Evolutionary conservation across 2,329 filamentous ascomycete genomes (phyloP).

Genomic region (Penicillium palitans): DNA sequence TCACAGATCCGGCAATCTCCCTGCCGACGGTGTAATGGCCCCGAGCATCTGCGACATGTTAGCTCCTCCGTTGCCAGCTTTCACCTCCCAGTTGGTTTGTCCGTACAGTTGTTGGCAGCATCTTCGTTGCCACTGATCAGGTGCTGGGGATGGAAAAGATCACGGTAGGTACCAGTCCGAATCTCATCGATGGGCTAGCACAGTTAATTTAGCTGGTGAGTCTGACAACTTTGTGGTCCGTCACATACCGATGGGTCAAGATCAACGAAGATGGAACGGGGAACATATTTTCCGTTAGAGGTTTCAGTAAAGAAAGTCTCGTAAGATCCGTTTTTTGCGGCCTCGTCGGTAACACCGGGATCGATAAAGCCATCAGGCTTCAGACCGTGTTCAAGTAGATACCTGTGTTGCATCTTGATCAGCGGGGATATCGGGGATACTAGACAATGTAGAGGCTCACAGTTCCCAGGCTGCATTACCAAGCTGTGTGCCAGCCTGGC

Average conservation of each 20-base stretch:
- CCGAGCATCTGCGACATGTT: constrained; percentile 56
- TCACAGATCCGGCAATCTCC: constrained; percentile 63
- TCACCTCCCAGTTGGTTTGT: neutral
- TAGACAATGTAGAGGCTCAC: constrained; percentile 50
- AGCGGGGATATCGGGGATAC: constrained; percentile 13
- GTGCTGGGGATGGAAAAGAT: constrained; percentile 66
- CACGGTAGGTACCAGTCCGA: constrained; percentile 61
- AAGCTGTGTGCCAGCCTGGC: constrained; percentile 67
- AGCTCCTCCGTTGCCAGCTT: constrained; percentile 5
- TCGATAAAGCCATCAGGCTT: constrained; percentile 60
- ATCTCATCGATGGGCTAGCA: constrained; percentile 65
- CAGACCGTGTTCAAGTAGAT: constrained; percentile 66
- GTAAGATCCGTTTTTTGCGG: constrained; percentile 58
- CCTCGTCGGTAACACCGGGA: constrained; percentile 54
- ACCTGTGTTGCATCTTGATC: constrained; percentile 44
- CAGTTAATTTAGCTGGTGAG: neutral
- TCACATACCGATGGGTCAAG: constrained; percentile 59
- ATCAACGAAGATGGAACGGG: constrained; percentile 67
- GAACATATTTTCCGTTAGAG: constrained; percentile 65
- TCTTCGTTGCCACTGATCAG: constrained; percentile 69
- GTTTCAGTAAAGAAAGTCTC: constrained; percentile 70
- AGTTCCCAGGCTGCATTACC: constrained; percentile 70
- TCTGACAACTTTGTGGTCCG: neutral
- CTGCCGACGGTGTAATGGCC: constrained; percentile 70
- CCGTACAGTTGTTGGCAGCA: constrained; percentile 65